Percentiles rank a stretch among this genome's conserved stretches.
These are phyloP conservation scores for Hypoxylon sp. DNA, from an alignment of 2,329 filamentous ascomycete genomes.

Conservation along the genomic window DNA sequence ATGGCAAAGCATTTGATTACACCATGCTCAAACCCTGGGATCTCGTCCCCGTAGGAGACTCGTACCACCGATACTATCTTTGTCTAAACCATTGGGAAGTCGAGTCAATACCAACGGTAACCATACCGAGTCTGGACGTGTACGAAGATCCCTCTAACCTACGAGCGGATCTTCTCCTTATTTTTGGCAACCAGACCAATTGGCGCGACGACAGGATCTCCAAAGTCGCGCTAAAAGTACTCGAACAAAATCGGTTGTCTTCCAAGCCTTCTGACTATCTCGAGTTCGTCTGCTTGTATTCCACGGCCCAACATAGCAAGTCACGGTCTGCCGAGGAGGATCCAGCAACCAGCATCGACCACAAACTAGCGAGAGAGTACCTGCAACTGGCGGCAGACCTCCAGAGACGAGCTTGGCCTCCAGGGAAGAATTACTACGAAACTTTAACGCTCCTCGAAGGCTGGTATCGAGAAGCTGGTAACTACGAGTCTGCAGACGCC, in stretches of 20 bases:
- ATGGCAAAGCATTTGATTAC: slow-evolving; percentile 52
- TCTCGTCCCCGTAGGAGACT: slow-evolving; percentile 46
- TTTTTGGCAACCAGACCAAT: slow-evolving; percentile 48
- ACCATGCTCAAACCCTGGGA: slow-evolving; percentile 52
- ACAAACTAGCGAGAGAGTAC: slow-evolving; percentile 48
- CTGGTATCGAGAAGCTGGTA: slow-evolving; percentile 49
- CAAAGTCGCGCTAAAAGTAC: slow-evolving; percentile 44
- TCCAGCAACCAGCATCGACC: slow-evolving; percentile 35
- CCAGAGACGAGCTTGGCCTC: slow-evolving; percentile 47
- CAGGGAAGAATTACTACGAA: slow-evolving; percentile 51
- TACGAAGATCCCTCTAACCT: slow-evolving; percentile 45
- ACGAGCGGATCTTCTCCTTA: slow-evolving; percentile 49
- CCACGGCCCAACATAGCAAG: slow-evolving; percentile 45
- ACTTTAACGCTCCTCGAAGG: slow-evolving; percentile 47
- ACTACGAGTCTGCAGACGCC: slow-evolving; percentile 44
- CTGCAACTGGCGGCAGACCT: slow-evolving; percentile 47
- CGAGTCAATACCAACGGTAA: slow-evolving; percentile 48
- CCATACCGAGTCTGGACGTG: slow-evolving; percentile 43
- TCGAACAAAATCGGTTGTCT: slow-evolving; percentile 42
- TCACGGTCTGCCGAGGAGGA: slow-evolving; percentile 37
- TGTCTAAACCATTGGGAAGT: slow-evolving; percentile 48
- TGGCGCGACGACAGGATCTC: slow-evolving; percentile 49
- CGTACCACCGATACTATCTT: slow-evolving; percentile 52
- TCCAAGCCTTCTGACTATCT: slow-evolving; percentile 45
- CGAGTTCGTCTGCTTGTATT: slow-evolving; percentile 50